These are phyloP conservation scores for Cryptococcus sp. DNA, from an alignment of 1,284 basidiomycete species.

Conservation along the genomic window DNA sequence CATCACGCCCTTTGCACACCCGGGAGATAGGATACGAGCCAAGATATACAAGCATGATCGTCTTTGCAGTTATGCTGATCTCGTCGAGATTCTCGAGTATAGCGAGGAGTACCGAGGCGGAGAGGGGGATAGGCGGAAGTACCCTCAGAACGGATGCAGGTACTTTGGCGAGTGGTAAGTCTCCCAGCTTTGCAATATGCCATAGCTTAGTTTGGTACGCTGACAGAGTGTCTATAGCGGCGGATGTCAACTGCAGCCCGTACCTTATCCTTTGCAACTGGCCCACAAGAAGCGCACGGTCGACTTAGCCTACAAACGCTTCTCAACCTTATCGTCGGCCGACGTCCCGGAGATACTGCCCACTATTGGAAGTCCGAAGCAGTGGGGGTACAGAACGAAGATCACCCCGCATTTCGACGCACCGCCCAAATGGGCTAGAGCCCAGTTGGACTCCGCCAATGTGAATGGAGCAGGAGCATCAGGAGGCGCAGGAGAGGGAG, in stretches of 20 bases:
- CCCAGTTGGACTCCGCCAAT: slow-evolving; percentile 10
- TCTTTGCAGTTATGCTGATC: slow-evolving; percentile 73
- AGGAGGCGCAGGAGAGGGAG: slow-evolving; percentile 17
- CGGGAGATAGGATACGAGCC: slow-evolving; percentile 73
- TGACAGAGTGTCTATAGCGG: slow-evolving; percentile 28
- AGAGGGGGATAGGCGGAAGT: slow-evolving; percentile 47
- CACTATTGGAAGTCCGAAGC: slow-evolving; percentile 82
- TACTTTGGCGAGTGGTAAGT: slow-evolving; percentile 78
- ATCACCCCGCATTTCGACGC: slow-evolving; percentile 95
- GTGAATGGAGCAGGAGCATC: slow-evolving; percentile 32
- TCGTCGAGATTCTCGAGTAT: slow-evolving; percentile 69
- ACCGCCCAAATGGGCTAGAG: slow-evolving; percentile 59
- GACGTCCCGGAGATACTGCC: slow-evolving; percentile 68
- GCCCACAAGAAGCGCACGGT: slow-evolving; percentile 83
- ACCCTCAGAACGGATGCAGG: slow-evolving; percentile 62
- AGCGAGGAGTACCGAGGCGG: slow-evolving; percentile 69
- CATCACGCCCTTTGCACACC: slow-evolving; percentile 77
- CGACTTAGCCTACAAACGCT: slow-evolving; percentile 79
- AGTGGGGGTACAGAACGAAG: slow-evolving; percentile 94
- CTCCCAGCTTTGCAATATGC: not conserved
- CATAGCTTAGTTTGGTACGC: not conserved
- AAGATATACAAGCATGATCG: slow-evolving; percentile 65
- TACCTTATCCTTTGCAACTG: slow-evolving; percentile 84
- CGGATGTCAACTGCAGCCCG: slow-evolving; percentile 65
- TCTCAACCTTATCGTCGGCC: slow-evolving; percentile 61